Percentiles rank a stretch among this genome's conserved stretches.
Conservation (phyloP, 2,329 filamentous ascomycete species). For the Fusarium ambrosium region DNA sequence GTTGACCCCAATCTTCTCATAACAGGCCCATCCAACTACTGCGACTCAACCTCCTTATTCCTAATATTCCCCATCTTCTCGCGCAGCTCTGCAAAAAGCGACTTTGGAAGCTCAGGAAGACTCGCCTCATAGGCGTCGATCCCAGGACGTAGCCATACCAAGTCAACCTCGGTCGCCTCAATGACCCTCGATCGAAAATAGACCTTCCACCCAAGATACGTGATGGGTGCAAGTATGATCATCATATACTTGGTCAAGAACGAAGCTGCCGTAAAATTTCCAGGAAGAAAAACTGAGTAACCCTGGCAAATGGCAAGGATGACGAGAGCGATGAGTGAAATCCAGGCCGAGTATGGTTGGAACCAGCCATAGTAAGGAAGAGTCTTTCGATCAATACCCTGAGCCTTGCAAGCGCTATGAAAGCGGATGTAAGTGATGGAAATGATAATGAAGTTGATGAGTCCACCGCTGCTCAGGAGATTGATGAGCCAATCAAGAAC, state of each 20-base stretch:
- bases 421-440: constrained; percentile 59
- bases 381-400: constrained; percentile 62
- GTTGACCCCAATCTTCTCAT: neutral
- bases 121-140: neutral
- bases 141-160: neutral
- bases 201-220: neutral
- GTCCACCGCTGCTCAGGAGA: constrained; percentile 66
- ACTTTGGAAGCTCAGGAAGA: neutral
- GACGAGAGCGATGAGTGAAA: constrained; percentile 10
- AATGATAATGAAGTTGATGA: constrained; percentile 72
- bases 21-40: neutral
- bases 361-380: constrained; percentile 69
- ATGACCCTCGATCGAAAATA: neutral
- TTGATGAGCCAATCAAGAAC: constrained; percentile 66
- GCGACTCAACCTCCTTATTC: neutral
- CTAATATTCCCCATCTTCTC: neutral
- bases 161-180: neutral
- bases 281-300: neutral
- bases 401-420: constrained; percentile 64
- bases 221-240: neutral
- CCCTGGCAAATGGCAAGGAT: neutral
- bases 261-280: neutral
- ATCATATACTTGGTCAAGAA: neutral
- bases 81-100: neutral
- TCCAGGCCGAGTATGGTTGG: constrained; percentile 68